phyloP scores from a whole-genome alignment of 2,329 filamentous ascomycete genomes.

The Lecanicillium sp. region DNA sequence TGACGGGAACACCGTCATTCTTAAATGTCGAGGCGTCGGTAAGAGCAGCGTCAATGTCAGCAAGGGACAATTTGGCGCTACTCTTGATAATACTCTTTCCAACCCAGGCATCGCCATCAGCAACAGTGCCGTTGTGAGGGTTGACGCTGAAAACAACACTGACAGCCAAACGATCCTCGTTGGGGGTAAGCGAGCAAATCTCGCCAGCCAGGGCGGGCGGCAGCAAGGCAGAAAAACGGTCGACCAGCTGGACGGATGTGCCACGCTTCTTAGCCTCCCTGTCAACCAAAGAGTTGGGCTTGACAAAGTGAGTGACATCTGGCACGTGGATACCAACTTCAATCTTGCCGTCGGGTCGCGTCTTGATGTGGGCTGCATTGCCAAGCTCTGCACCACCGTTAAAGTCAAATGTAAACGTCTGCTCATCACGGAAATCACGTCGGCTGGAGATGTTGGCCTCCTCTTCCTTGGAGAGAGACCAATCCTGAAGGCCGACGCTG shows the following conservation, averaged over 20 bases:
- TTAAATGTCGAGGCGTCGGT: slow-evolving; percentile 53
- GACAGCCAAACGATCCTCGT: slow-evolving; percentile 83
- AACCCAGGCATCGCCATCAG: slow-evolving; percentile 86
- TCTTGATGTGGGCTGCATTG: slow-evolving; percentile 88
- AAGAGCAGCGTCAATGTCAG: slow-evolving; percentile 78
- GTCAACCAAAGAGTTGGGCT: slow-evolving; percentile 89
- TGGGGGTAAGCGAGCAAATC: slow-evolving; percentile 77
- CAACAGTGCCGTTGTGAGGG: slow-evolving; percentile 65
- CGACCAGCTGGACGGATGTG: slow-evolving; percentile 90
- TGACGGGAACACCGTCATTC: slow-evolving; percentile 56
- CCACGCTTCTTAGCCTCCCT: slow-evolving; percentile 97
- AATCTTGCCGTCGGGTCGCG: slow-evolving; percentile 71
- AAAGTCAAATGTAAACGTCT: slow-evolving; percentile 85
- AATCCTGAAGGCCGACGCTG: slow-evolving; percentile 86
- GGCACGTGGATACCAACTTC: slow-evolving; percentile 94
- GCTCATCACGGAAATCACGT: slow-evolving; percentile 83
- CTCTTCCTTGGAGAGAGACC: slow-evolving; percentile 78
- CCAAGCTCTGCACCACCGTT: slow-evolving; percentile 83
- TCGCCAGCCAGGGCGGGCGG: slow-evolving; percentile 79
- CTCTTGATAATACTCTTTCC: slow-evolving; percentile 93
- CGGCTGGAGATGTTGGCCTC: slow-evolving; percentile 65
- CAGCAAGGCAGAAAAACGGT: slow-evolving; percentile 79
- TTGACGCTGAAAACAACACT: slow-evolving; percentile 92
- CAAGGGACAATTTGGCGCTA: slow-evolving; percentile 72
- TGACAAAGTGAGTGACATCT: slow-evolving; percentile 94